phyloP scores from a whole-genome alignment of 495 filamentous ascomycete species.

The Trichoderma reesei region DNA sequence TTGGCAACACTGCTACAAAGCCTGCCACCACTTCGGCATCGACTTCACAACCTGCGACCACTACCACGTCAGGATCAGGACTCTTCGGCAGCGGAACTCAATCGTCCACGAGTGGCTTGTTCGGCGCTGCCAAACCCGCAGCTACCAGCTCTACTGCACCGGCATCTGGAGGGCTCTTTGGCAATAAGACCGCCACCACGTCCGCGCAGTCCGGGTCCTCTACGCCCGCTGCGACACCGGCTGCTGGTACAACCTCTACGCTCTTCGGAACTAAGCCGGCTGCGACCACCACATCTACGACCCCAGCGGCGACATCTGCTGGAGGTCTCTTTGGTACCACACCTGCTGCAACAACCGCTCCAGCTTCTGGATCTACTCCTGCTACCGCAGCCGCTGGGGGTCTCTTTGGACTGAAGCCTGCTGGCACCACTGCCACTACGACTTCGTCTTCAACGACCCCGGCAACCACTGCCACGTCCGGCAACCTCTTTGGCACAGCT shows the following conservation, averaged over 20 bases:
- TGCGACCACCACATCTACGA: neutral
- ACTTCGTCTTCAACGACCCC: slow-evolving; percentile 4
- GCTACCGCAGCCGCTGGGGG: slow-evolving; percentile 10
- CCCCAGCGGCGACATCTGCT: slow-evolving; percentile 9
- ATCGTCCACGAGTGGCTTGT: neutral
- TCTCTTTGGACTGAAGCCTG: slow-evolving; percentile 20
- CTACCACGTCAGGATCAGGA: neutral
- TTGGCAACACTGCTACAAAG: neutral
- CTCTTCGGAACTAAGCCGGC: slow-evolving; percentile 11
- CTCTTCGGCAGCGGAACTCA: slow-evolving; percentile 4
- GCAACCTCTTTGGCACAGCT: slow-evolving; percentile 9
- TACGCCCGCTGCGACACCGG: slow-evolving; percentile 11
- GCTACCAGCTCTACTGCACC: slow-evolving; percentile 13
- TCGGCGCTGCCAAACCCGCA: slow-evolving; percentile 13
- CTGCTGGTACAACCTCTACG: slow-evolving; percentile 7
- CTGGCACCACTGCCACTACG: slow-evolving; percentile 14
- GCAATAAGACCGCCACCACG: slow-evolving; percentile 11
- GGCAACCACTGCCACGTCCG: slow-evolving; percentile 11
- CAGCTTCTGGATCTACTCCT: slow-evolving; percentile 11
- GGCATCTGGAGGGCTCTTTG: slow-evolving; percentile 15
- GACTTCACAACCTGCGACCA: neutral
- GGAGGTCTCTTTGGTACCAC: slow-evolving; percentile 15
- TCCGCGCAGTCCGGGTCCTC: slow-evolving; percentile 9
- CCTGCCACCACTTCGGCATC: neutral
- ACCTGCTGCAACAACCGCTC: slow-evolving; percentile 13